Base-by-base conservation (phyloP, 2,329 filamentous ascomycete species). In the Mollisia scopiformis region DNA sequence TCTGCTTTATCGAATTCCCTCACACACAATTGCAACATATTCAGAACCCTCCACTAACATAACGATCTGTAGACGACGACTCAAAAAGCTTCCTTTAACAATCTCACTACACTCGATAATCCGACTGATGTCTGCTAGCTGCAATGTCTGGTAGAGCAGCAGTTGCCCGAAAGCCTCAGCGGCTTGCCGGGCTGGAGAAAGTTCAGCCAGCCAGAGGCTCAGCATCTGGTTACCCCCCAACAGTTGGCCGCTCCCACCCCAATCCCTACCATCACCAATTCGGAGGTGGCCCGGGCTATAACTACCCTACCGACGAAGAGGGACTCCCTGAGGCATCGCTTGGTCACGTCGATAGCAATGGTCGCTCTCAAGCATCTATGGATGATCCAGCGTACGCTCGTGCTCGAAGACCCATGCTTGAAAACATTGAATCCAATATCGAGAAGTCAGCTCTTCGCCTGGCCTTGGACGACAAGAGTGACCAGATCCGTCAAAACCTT, bases 341-440 rank as follows among this genome's bases (percentile, higher is more conserved):
- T 13, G 13, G 30, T 33, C 30, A 33, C 30, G 13, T 33, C 11
- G n/a, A n/a, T n/a, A n/a, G n/a, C n/a, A n/a, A n/a, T n/a, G n/a
- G n/a, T n/a, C n/a, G n/a, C n/a, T n/a, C n/a, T n/a, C n/a, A n/a
- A n/a, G n/a, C n/a, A n/a, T n/a, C n/a, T n/a, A n/a, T n/a, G n/a
- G 66, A 67, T 23, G 61, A 64, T 21, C 31, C 59, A 39, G 64
- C 60, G 28, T 64, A 63, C 60, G 61, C 58, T 6, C 59, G 59
- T 21, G 59, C 55, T 19, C 25, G 43, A 47, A 28, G 25, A 16
- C 21, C 21, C 21, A 13, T 27, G 5, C 25, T 14, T 13, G 25
- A 21, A 21, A 28, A 27, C 16, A 27, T 47, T 13, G 43, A 47
- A 16, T 27, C 21, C 21, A 47, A 13, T 13, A 47, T 47, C 21